Conservation (phyloP, 305 asterid genomes). For the Fraxinus sp. region DNA sequence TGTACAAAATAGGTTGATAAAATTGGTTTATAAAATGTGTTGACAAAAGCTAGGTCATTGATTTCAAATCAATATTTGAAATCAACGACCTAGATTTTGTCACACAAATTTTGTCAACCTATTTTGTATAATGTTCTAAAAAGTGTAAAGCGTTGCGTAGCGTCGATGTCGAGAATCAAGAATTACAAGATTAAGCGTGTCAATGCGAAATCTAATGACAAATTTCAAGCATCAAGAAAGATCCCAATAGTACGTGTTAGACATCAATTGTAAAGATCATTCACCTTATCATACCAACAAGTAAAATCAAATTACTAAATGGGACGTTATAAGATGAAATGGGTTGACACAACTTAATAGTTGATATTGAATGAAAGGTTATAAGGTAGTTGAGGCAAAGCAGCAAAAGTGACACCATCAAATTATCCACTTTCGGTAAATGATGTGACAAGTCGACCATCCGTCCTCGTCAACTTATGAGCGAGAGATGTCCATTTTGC, state of each 20-base stretch:
- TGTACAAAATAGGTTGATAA: no score
- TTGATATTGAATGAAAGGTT: neutral
- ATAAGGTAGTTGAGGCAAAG: neutral
- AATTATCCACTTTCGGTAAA: neutral
- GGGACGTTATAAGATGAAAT: neutral
- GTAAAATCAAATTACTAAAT: neutral
- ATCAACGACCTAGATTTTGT: no score
- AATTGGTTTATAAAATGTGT: no score
- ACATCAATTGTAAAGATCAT: neutral
- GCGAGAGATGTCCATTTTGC: neutral
- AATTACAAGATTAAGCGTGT: neutral
- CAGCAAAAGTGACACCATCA: neutral
- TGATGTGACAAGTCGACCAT: neutral
- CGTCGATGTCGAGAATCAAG: no score
- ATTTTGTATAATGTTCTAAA: no score
- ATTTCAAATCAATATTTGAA: no score
- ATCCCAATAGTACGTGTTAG: neutral
- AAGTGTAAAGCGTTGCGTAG: no score
- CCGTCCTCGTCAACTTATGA: neutral
- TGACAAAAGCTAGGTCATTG: no score
- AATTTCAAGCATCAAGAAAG: neutral
- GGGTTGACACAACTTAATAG: neutral
- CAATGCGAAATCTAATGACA: neutral
- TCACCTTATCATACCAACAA: neutral
- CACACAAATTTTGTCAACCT: no score